Percentiles rank a stretch among this genome's conserved stretches.
Conservation (phyloP, 164 flowering plant species). For the Malania oleifera region DNA sequence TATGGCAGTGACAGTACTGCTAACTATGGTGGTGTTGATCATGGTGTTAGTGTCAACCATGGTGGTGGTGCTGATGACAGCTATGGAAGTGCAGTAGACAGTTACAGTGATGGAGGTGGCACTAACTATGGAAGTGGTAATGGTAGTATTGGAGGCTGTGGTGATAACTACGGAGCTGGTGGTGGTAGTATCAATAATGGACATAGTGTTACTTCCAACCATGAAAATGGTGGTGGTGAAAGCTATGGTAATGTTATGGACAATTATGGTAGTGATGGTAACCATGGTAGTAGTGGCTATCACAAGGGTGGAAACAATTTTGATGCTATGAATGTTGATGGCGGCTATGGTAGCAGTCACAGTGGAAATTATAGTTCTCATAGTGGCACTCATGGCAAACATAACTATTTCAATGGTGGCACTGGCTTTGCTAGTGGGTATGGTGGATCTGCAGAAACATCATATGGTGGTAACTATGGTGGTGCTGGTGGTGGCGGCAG, state of each 20-base stretch:
- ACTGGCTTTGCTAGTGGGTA: not conserved
- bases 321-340: not conserved
- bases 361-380: not conserved
- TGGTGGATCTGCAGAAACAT: not conserved
- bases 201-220: not conserved
- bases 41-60: not conserved
- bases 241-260: not conserved
- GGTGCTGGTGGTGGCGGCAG: not conserved
- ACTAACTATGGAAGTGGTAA: not conserved
- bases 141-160: not conserved
- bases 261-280: not conserved
- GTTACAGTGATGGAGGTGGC: not conserved
- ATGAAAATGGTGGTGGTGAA: not conserved
- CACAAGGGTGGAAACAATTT: not conserved
- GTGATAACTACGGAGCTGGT: not conserved
- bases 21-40: not conserved
- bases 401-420: not conserved
- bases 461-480: not conserved
- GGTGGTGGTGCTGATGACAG: not conserved
- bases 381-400: not conserved
- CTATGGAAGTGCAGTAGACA: not conserved
- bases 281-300: not conserved
- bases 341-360: not conserved
- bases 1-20: not conserved
- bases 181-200: not conserved